Evolutionary conservation across 805 yeast species (phyloP), one percentile per base, ranked within the genome.

Genomic region (Yamadazyma akitaensis): DNA sequence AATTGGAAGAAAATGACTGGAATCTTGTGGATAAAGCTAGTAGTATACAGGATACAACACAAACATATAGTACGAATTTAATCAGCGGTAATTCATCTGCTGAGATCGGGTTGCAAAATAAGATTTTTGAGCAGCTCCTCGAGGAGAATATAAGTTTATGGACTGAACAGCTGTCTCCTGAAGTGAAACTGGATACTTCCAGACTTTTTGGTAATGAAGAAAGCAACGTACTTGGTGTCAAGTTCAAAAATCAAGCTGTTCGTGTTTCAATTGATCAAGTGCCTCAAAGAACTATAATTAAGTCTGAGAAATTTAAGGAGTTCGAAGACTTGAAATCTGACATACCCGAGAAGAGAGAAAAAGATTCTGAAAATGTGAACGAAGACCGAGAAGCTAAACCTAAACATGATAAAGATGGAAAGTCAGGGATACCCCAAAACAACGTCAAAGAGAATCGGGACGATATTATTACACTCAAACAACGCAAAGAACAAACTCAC

Each of bases 381-480:
- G 18, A 24, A 30, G 14, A 32, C n/a, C 5, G 3, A 5, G n/a
- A 28, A 12, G 32, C 5, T 28, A 13, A 21, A 7, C 7, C n/a
- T 28, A 9, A 11, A 9, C 32, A 28, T 28, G 32, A 28, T 5
- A 13, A 11, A 13, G 32, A 5, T 28, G n/a, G 7, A 21, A 5
- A 4, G 12, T 11, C 32, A 11, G 32, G 5, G 9, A 12, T 26
- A 11, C 30, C 32, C n/a, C n/a, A 28, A 28, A 13, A 28, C 5
- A 13, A 3, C 10, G 9, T 28, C 11, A 43, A 44, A 16, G 46
- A 52, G 17, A 49, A 46, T 11, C 51, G 53, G 34, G 54, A 57
- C 46, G 79, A 75, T 43, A 57, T 77, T 17, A 63, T 76, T 19
- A 67, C 76, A 1, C 58, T 77, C 41, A 68, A 69, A 37, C 55